Evolutionary conservation across 768 basidiomycete species (phyloP).

Genomic region (Mrakia hoshinonis): DNA sequence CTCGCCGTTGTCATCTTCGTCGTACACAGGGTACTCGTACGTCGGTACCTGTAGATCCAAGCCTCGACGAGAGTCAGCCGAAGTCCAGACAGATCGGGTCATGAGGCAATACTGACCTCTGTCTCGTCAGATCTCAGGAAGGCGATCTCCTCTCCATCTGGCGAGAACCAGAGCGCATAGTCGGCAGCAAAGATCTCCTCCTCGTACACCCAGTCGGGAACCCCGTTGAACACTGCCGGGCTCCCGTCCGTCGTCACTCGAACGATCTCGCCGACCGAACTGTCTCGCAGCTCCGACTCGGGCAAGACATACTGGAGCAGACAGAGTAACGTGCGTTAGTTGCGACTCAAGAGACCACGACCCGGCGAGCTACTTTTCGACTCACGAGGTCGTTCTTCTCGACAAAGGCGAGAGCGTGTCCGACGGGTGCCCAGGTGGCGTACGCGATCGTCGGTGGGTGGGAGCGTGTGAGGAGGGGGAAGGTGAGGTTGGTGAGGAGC

Average conservation of each 20-base stretch:
- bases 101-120: conserved; percentile 53
- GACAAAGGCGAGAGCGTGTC: conserved; percentile 78
- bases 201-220: conserved; percentile 57
- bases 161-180: conserved; percentile 84
- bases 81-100: not conserved
- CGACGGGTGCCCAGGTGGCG: conserved; percentile 77
- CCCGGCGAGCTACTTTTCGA: no score
- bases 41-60: conserved; percentile 39
- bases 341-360: not conserved
- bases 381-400: conserved; percentile 63
- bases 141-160: conserved; percentile 59
- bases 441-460: conserved; percentile 65
- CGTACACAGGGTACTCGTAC: conserved; percentile 84
- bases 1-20: conserved; percentile 62
- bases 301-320: not conserved
- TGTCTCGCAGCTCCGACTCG: conserved; percentile 17
- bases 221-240: conserved; percentile 79
- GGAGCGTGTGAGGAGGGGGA: conserved; percentile 60
- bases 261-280: conserved; percentile 41
- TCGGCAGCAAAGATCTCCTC: conserved; percentile 73
- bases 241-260: conserved; percentile 75
- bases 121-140: conserved; percentile 86
- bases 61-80: not conserved
- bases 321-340: not conserved
- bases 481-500: conserved; percentile 58